Evolutionary conservation across 1,139 yeast species (phyloP), one percentile per base, ranked within the genome.

Genomic region (Pichia sp.): DNA sequence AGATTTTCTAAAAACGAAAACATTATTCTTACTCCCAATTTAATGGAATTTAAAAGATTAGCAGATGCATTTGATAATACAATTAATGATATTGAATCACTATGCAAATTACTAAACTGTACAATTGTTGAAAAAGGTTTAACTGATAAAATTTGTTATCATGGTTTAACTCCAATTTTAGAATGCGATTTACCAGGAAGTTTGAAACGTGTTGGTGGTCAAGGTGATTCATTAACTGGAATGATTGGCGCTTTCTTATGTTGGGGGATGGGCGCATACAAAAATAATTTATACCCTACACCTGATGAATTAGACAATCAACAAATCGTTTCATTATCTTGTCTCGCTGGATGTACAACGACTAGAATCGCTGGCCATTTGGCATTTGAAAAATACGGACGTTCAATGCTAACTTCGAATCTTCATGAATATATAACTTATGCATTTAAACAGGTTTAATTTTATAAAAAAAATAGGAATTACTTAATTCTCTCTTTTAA

Each of bases 361-460:
- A 87, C 91, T 0, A 68, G 96, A 42, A 57, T 63, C 21, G 83
- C 95, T 31, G 72, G 88, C 1, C 57, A 63, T 21, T 64, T 69
- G 48, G 96, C 97, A 0, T 91, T 68, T 55, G 64, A 66, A 22
- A 66, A 68, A 37, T 71, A 78, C 46, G 86, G 87, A 3, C 67
- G 98, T 39, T 74, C 94, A 5, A 80, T 88, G 82, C 86, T 86
- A 56, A 86, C 98, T 0, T 77, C 89, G 2, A 85, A 88, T 59
- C 65, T 91, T 22, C 88, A 88, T 47, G 70, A 73, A 41, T 72
- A 69, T 47, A 76, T 89, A 21, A 84, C 86, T 1, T 67, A 66
- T 10, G 80, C 91, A 0, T 34, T 42, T 27, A 21, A 11, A 5
- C n/a, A n/a, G n/a, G n/a, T n/a, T n/a, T n/a, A n/a, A 20, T 25